Conservation (phyloP, 371 early-diverging fungal species). For the Circinella minor region DNA sequence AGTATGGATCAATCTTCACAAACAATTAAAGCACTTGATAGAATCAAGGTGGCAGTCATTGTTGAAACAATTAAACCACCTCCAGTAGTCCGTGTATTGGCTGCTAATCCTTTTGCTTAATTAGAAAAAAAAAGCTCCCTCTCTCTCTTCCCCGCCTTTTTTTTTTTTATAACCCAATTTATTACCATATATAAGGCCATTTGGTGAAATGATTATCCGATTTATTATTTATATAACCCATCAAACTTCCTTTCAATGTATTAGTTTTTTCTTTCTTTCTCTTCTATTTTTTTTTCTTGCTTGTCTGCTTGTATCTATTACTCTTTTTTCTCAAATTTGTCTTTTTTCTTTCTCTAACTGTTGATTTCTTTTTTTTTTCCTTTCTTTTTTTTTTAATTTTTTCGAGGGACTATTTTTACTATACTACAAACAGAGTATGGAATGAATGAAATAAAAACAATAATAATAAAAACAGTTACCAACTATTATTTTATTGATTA, state of each 20-base stretch:
- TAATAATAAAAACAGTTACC: too few relatives aligned
- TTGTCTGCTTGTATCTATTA: too few relatives aligned
- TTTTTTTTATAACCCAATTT: background rate
- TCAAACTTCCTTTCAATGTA: background rate
- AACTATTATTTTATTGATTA: too few relatives aligned
- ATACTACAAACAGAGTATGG: too few relatives aligned
- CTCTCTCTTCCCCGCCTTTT: background rate
- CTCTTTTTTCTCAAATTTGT: too few relatives aligned
- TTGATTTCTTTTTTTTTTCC: background rate
- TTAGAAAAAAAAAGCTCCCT: background rate
- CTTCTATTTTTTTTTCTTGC: background rate
- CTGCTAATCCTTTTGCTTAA: slow-evolving; percentile 62
- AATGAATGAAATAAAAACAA: too few relatives aligned
- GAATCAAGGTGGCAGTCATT: slow-evolving; percentile 64
- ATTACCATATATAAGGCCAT: background rate
- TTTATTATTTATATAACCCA: slow-evolving; percentile 1
- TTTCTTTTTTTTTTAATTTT: background rate
- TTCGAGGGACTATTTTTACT: too few relatives aligned
- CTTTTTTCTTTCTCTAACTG: background rate
- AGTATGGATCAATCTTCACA: slow-evolving; percentile 56
- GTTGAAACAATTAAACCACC: slow-evolving; percentile 72
- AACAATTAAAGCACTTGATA: slow-evolving; percentile 66
- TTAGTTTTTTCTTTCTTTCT: background rate
- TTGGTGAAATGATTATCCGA: background rate
- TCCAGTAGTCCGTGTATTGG: slow-evolving; percentile 67